Evolutionary conservation across 345 rosid genomes (phyloP).

Genomic region (Excoecaria cochinchinensis): DNA sequence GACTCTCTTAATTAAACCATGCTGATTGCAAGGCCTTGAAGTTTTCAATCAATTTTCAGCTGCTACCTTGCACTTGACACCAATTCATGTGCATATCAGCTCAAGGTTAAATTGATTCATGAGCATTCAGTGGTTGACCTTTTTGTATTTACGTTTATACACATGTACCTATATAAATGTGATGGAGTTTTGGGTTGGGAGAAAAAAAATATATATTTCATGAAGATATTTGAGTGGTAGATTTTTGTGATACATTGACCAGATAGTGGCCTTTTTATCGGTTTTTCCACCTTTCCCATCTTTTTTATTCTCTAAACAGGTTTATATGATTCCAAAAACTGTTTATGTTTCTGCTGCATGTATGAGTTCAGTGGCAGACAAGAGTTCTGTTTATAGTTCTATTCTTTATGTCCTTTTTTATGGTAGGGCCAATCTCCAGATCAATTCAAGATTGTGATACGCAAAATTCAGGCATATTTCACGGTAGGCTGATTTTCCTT

Average conservation of each 20-base stretch:
- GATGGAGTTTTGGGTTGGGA: neutral
- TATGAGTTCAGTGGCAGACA: slow-evolving; percentile 4
- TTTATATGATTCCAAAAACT: neutral
- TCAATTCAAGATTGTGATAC: slow-evolving; percentile 86
- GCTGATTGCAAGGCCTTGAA: too few species aligned
- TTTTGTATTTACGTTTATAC: too few species aligned
- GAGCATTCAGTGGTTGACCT: too few species aligned
- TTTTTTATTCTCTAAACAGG: neutral
- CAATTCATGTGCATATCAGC: too few species aligned
- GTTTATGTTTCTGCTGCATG: neutral
- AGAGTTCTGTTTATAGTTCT: neutral
- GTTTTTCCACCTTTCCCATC: neutral
- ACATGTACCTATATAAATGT: too few species aligned
- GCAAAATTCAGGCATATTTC: slow-evolving; percentile 90
- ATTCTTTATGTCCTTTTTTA: neutral
- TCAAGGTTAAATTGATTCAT: too few species aligned
- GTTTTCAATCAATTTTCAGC: too few species aligned
- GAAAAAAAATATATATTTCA: neutral
- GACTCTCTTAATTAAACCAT: too few species aligned
- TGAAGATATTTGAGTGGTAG: neutral
- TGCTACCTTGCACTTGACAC: too few species aligned
- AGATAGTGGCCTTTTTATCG: neutral
- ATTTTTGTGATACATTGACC: neutral
- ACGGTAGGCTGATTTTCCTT: slow-evolving; percentile 54
- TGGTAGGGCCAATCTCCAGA: slow-evolving; percentile 69